Evolutionary conservation across 129 eudicot genomes (phyloP).

Genomic region (Chrysanthemum makinoi): DNA sequence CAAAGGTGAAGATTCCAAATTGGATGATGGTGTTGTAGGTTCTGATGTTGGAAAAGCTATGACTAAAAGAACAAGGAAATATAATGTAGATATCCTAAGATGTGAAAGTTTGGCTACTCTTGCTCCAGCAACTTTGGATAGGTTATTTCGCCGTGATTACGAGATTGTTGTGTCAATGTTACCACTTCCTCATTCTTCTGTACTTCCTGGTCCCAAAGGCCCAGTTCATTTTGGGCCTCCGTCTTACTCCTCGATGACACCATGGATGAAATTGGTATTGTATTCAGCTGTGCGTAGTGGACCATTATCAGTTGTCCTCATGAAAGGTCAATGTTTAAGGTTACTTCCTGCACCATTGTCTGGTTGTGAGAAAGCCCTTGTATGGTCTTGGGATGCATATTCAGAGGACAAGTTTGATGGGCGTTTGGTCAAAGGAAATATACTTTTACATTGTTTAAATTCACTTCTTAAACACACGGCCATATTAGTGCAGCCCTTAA

Average conservation of each 20-base stretch:
- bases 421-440: constrained; percentile 77
- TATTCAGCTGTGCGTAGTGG: constrained; percentile 79
- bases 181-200: constrained; percentile 88
- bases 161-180: constrained; percentile 92
- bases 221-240: constrained; percentile 98
- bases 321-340: constrained; percentile 95
- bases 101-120: constrained; percentile 96
- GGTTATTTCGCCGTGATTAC: constrained; percentile 83
- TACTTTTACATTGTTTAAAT: constrained; percentile 89
- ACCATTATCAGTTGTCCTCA: constrained; percentile 91
- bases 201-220: constrained; percentile 84
- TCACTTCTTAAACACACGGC: constrained; percentile 82
- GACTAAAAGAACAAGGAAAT: constrained; percentile 47
- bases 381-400: constrained; percentile 99
- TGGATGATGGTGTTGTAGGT: constrained; percentile 27
- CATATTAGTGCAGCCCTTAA: constrained; percentile 87
- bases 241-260: constrained; percentile 82
- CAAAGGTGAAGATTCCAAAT: too few species aligned
- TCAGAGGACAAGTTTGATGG: constrained; percentile 76
- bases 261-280: constrained; percentile 93
- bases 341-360: constrained; percentile 95
- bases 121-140: constrained; percentile 74
- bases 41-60: constrained; percentile 34
- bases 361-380: constrained; percentile 90
- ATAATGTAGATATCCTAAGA: constrained; percentile 80